Percentiles rank a stretch among this genome's conserved stretches.
Evolutionary conservation across 805 yeast species (phyloP).

Genomic region (Soucietia sequanensis): DNA sequence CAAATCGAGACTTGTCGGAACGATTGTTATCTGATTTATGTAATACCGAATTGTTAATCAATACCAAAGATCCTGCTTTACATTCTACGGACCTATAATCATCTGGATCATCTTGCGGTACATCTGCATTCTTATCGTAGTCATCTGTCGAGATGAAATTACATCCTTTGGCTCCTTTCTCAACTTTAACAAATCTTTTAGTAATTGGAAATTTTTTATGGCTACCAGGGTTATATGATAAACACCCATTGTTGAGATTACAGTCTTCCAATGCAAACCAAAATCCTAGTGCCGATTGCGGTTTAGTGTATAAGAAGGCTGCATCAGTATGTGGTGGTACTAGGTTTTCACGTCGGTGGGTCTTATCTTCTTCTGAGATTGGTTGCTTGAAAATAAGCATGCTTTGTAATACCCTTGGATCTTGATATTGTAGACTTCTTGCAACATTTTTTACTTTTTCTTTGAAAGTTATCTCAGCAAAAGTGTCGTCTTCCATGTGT

Average conservation of each 20-base stretch:
- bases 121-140: constrained; percentile 10
- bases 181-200: constrained; percentile 61
- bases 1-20: constrained; percentile 59
- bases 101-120: constrained; percentile 27
- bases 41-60: constrained; percentile 68
- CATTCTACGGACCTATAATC: constrained; percentile 56
- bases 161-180: constrained; percentile 52
- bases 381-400: constrained; percentile 83
- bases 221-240: constrained; percentile 68
- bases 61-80: constrained; percentile 67
- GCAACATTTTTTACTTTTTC: constrained; percentile 52
- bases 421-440: constrained; percentile 48
- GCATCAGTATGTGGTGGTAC: constrained; percentile 82
- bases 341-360: constrained; percentile 39
- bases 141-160: constrained; percentile 45
- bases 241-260: constrained; percentile 63
- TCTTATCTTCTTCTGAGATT: constrained; percentile 8
- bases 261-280: constrained; percentile 84
- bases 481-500: constrained; percentile 55
- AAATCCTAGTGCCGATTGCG: constrained; percentile 71
- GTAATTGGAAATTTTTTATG: constrained; percentile 57
- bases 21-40: constrained; percentile 67
- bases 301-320: constrained; percentile 67
- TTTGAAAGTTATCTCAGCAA: constrained; percentile 50
- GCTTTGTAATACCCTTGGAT: constrained; percentile 72